These are phyloP conservation scores for Paecilomyces formosus DNA, from an alignment of 2,329 filamentous ascomycete genomes.

Conservation along the genomic window DNA sequence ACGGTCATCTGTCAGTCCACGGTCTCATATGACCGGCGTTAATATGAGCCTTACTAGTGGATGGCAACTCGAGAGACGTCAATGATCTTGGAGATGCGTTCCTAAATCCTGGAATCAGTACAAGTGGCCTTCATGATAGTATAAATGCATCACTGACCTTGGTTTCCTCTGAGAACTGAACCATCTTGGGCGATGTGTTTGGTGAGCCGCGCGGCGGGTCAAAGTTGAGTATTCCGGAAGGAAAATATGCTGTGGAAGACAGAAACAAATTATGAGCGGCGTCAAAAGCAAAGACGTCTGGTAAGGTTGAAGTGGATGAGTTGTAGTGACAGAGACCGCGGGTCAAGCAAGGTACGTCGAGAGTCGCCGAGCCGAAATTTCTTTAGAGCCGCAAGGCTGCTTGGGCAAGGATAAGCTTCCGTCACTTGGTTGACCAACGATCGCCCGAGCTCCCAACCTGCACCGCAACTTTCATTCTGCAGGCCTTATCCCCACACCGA, in stretches of 20 bases:
- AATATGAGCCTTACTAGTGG: slow-evolving; percentile 66
- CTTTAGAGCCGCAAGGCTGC: background rate
- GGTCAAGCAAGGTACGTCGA: background rate
- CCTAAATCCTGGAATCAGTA: slow-evolving; percentile 46
- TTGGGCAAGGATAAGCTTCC: background rate
- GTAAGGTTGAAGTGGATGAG: background rate
- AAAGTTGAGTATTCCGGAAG: background rate
- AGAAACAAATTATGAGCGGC: background rate
- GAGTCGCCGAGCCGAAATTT: background rate
- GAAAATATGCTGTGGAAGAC: background rate
- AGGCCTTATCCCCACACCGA: background rate
- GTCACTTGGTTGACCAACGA: background rate
- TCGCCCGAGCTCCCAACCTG: background rate
- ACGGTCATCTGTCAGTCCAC: slow-evolving; percentile 12
- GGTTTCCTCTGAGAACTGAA: slow-evolving; percentile 85
- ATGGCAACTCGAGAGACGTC: slow-evolving; percentile 88
- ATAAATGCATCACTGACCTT: slow-evolving; percentile 55
- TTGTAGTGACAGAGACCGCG: background rate
- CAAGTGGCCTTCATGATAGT: background rate
- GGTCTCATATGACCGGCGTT: slow-evolving; percentile 26
- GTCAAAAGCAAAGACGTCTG: background rate
- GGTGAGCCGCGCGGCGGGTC: background rate
- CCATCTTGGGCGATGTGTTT: slow-evolving; percentile 30
- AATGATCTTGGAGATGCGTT: slow-evolving; percentile 96
- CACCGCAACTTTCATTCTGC: background rate